phyloP scores from a whole-genome alignment of 1,284 basidiomycete genomes.

The Cryptococcus sp. region DNA sequence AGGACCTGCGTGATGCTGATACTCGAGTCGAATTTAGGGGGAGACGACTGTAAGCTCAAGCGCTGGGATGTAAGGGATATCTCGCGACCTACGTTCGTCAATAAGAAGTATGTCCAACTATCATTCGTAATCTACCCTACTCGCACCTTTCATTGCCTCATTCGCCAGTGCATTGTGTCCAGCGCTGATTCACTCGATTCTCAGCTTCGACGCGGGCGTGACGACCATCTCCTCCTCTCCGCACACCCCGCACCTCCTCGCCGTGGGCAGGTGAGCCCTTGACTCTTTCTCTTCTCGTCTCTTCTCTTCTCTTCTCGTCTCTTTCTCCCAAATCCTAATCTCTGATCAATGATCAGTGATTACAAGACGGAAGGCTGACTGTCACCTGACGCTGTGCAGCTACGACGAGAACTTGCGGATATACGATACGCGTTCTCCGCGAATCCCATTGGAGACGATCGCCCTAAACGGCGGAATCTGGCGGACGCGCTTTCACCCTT shows the following conservation, averaged over 20 bases:
- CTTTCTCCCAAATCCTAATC: neutral
- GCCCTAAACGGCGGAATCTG: constrained; percentile 90
- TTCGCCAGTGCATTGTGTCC: neutral
- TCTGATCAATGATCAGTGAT: neutral
- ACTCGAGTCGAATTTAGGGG: constrained; percentile 61
- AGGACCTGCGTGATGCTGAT: neutral
- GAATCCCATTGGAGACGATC: constrained; percentile 62
- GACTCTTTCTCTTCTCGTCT: neutral
- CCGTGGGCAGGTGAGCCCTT: constrained; percentile 83
- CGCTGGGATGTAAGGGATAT: constrained; percentile 85
- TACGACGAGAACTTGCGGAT: constrained; percentile 82
- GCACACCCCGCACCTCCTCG: constrained; percentile 74
- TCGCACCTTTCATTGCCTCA: neutral
- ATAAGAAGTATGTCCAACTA: constrained; percentile 63
- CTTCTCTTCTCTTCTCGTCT: neutral
- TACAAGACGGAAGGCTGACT: neutral
- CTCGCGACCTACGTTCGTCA: constrained; percentile 65
- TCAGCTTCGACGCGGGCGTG: constrained; percentile 87
- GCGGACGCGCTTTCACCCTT: constrained; percentile 95
- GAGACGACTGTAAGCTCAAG: constrained; percentile 88
- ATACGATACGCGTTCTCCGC: constrained; percentile 77
- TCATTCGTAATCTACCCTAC: too few species aligned
- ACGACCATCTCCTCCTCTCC: constrained; percentile 88
- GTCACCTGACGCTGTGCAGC: constrained; percentile 54
- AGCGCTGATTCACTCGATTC: constrained; percentile 4